These are phyloP conservation scores for Sugiyamaella paludigena DNA, from an alignment of 1,139 yeast species.

Conservation along the genomic window DNA sequence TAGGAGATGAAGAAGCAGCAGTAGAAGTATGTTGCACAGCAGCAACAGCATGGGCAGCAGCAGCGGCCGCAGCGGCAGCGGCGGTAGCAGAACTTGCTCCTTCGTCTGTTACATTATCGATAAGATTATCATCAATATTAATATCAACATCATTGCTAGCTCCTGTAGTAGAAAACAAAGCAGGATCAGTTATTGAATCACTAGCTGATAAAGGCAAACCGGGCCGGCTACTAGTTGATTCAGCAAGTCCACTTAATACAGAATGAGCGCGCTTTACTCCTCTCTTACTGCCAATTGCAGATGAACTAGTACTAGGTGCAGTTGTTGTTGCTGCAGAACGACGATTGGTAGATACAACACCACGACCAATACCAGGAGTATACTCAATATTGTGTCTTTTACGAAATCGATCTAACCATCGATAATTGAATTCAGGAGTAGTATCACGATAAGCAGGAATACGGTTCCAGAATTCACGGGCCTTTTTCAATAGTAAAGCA, in stretches of 20 bases:
- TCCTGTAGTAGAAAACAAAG: slow-evolving; percentile 4
- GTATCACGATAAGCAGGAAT: slow-evolving; percentile 16
- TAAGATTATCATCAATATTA: too few species aligned
- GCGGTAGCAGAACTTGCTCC: background rate
- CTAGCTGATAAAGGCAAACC: slow-evolving; percentile 4
- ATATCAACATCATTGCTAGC: background rate
- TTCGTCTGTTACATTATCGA: too few species aligned
- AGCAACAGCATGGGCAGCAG: background rate
- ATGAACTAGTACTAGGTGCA: background rate
- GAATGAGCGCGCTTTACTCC: background rate
- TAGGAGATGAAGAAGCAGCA: slow-evolving; percentile 8
- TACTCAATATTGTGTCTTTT: slow-evolving; percentile 15
- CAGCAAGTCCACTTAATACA: slow-evolving; percentile 4
- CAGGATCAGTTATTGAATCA: slow-evolving; percentile 14
- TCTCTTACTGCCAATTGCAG: background rate
- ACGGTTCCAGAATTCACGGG: slow-evolving; percentile 15
- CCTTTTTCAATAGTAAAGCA: slow-evolving; percentile 14
- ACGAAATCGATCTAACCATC: slow-evolving; percentile 17
- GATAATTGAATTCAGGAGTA: slow-evolving; percentile 16
- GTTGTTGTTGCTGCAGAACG: background rate
- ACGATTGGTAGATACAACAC: background rate
- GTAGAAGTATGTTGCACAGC: slow-evolving; percentile 2
- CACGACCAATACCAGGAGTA: slow-evolving; percentile 1
- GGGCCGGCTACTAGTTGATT: background rate
- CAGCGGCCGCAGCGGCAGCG: background rate